Conservation (phyloP, 305 asterid species). For the Fraxinus sp. region DNA sequence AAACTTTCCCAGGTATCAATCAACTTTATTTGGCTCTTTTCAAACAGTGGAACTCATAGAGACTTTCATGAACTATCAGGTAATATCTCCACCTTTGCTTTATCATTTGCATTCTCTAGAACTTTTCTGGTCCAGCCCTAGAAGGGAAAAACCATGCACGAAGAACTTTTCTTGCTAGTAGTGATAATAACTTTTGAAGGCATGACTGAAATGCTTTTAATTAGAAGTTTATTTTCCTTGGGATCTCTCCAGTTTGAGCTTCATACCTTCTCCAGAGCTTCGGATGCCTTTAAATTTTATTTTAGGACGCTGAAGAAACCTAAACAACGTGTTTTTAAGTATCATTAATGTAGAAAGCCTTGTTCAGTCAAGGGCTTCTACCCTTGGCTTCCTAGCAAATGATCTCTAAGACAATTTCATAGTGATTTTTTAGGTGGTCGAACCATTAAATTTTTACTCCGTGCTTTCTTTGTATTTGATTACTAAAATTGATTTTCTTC, state of each 20-base stretch:
- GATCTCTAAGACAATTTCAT: background rate
- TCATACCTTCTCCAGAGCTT: background rate
- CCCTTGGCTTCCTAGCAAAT: background rate
- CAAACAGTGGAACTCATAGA: slow-evolving; percentile 91
- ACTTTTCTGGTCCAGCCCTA: background rate
- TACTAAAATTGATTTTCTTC: background rate
- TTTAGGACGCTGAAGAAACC: background rate
- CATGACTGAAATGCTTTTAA: background rate
- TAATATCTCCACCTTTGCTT: slow-evolving; percentile 21
- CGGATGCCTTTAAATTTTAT: background rate
- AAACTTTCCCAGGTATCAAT: slow-evolving; percentile 69
- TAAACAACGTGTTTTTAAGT: background rate
- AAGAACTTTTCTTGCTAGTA: background rate
- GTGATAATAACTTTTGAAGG: background rate
- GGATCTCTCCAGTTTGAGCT: background rate
- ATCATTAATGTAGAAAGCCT: background rate
- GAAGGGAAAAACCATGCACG: background rate
- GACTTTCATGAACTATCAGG: slow-evolving; percentile 99
- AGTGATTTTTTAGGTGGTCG: background rate
- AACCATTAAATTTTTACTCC: background rate
- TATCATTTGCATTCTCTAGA: background rate
- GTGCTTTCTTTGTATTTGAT: background rate
- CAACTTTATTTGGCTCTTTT: slow-evolving; percentile 84
- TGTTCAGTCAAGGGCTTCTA: background rate
- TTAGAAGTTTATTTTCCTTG: background rate